A percentile compares a stretch with the other conserved stretches of the same genome.
Evolutionary conservation across 768 basidiomycete species (phyloP).

Genomic region (Tricholoma sp.): DNA sequence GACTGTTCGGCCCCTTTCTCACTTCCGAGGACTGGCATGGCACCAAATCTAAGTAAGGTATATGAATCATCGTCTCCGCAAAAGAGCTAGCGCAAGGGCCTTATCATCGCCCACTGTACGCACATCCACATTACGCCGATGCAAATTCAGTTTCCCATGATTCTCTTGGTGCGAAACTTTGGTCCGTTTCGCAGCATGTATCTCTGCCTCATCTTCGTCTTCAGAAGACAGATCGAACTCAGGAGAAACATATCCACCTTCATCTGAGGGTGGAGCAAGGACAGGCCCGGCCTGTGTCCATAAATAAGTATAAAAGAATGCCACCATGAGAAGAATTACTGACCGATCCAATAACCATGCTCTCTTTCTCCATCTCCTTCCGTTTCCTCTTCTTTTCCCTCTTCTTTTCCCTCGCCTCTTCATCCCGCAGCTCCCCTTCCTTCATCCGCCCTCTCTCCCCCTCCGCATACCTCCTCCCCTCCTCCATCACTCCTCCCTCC

Average conservation of each 20-base stretch:
- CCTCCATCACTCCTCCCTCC: slow-evolving; percentile 62
- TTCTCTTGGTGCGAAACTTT: slow-evolving; percentile 12
- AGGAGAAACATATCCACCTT: slow-evolving; percentile 66
- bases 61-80: slow-evolving; percentile 26
- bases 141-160: background rate
- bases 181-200: slow-evolving; percentile 25
- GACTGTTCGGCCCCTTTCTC: too few species aligned
- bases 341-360: slow-evolving; percentile 12
- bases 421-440: slow-evolving; percentile 66
- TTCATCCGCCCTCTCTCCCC: slow-evolving; percentile 70
- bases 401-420: slow-evolving; percentile 82
- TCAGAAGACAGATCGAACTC: slow-evolving; percentile 49
- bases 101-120: slow-evolving; percentile 31
- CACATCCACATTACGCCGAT: background rate
- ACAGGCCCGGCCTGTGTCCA: slow-evolving; percentile 26
- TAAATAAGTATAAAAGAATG: slow-evolving; percentile 9
- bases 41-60: too few species aligned
- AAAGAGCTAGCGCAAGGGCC: slow-evolving; percentile 58
- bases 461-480: slow-evolving; percentile 66
- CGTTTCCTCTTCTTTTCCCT: slow-evolving; percentile 66
- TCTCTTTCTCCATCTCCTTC: slow-evolving; percentile 41
- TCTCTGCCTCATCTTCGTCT: slow-evolving; percentile 26
- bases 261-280: slow-evolving; percentile 25
- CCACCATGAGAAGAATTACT: slow-evolving; percentile 4
- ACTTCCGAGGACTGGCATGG: too few species aligned